Evolutionary conservation across 2,329 filamentous ascomycete species (phyloP), one percentile per base, ranked within the genome.

Genomic region (Lachnellula occidentalis): DNA sequence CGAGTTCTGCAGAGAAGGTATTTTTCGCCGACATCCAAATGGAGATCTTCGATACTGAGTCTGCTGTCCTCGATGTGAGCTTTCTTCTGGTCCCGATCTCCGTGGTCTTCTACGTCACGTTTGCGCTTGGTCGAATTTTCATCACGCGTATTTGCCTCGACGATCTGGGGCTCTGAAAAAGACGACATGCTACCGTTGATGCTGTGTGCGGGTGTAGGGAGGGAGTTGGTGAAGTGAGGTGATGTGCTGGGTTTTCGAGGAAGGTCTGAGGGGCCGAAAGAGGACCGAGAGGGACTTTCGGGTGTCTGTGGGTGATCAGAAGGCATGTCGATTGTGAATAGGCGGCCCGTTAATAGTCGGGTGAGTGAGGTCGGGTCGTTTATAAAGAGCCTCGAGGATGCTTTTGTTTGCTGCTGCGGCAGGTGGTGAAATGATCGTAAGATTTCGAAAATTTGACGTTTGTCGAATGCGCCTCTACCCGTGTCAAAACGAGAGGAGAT

Each of bases 1-100:
- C 82, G 77, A 75, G 75, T 82, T 76, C 78, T 80, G 76, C 81
- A 81, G 73, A 86, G 76, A 66, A 85, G 77, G 72, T 85, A 85
- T 73, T 85, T 85, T 67, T 78, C 74, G 72, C 82, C 83, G 59
- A 86, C 82, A 75, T 86, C 81, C 66, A 81, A 71, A 68, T 86
- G 82, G 64, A 86, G 75, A 71, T 83, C 79, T 65, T 84, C 77
- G 71, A 86, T 83, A 72, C 78, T 79, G 62, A 80, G 73, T 72
- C 75, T 79, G 73, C 78, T 75, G 69, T 79, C 77, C 73, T 84
- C 82, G 71, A 82, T 71, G 63, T 85, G 78, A 67, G 78, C 72
- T 72, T 86, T 86, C 73, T 86, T 86, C 64, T 76, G 73, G 60
- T 78, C 75, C 66, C 77, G 78, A 66, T 79, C 76, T 59, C 79